phyloP scores from a whole-genome alignment of 176 grass and related monocot species.

The Triticum aestivum region IWGSC_CS_RefSeq_v2.1 NC_057808.1:520332233-520332732 shows the following conservation, averaged over 20 bases:
- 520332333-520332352: background rate
- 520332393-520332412: background rate
- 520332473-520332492: background rate
- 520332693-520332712: too few relatives aligned
- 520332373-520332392: background rate
- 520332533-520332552: background rate
- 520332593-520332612: background rate
- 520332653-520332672: background rate
- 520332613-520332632: background rate
- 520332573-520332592: background rate
- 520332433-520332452: background rate
- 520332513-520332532: background rate
- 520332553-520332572: background rate
- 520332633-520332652: background rate
- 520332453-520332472: background rate
- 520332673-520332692: background rate
- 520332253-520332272: background rate
- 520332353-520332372: background rate
- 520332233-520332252: background rate
- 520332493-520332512: background rate
- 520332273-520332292: background rate
- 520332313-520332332: background rate
- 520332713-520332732: background rate
- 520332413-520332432: background rate
- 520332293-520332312: background rate